Base-by-base conservation (phyloP, 352 stramenopile genomes). In the Thalassiosira hispida region DNA sequence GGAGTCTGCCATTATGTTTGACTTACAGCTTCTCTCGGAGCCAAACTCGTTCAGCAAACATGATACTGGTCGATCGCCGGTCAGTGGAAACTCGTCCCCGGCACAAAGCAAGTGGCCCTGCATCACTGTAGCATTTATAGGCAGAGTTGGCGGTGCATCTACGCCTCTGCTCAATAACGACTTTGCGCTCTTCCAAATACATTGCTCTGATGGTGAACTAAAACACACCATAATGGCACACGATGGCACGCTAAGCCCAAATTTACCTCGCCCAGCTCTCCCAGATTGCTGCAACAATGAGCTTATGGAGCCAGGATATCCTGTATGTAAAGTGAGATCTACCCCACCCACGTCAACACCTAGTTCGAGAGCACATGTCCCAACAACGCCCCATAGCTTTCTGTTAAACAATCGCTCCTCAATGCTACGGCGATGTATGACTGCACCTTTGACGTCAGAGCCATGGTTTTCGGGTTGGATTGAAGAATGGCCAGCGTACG, bases 261-360 rank as follows among this genome's bases (percentile, higher is more conserved):
- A 86, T 64, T 61, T 79, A 11, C 94, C 93, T 12, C 97, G 90
- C 9, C 97, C 97, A 27, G 97, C 96, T 52, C 97, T 92, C 9
- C 97, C 97, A 16, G 96, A 94, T 86, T 99, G 97, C 79, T 99
- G 97, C 91, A 97, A 97, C 59, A 99, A 84, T 27, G 95, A 98
- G 16, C 94, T 92, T 33, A 97, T 90, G 8, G 90, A 97, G 1
- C 93, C 93, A 9, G 97, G 97, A 55, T 98, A 96, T 1, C 97
- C 97, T 53, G 98, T 91, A 77, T 99, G 97, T 59, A 99, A 90
- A 3, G 97, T 98, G 16, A 97, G 94, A 79, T 99, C 96, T 18
- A 99, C 85, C 92, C 91, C 27, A 40, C 90, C 90, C 46, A 94
- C 84, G 73, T 99, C 96, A 56, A 99, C 97, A 14, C 97, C 97